Evolutionary conservation across 176 grass and related monocot species (phyloP), one percentile per base, ranked within the genome.

Genomic region (Phyllostachys edulis): DNA sequence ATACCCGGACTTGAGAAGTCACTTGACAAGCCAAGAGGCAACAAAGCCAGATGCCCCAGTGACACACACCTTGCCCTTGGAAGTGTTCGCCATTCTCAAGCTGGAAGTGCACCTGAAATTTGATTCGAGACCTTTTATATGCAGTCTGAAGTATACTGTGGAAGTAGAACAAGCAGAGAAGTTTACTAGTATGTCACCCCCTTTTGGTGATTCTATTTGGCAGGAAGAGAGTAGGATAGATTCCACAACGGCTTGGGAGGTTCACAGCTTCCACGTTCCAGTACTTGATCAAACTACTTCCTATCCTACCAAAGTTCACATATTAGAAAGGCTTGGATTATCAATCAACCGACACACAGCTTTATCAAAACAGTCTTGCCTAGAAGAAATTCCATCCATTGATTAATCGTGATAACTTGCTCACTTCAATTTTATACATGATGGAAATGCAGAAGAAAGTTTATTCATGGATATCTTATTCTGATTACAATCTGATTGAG

Each of bases 11-110:
- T 94, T 75, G 0, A 97, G 92, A 82, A 97, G 90, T 70, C 87
- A 75, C 71, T 93, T 97, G 69, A 93, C 69, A 71, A 97, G 90
- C 92, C 95, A 97, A 24, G 92, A 97, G 66, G 95, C 92, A 75
- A 94, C 80, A 83, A 86, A 97, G 54, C 95, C 95, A 27, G 92
- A 87, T 6, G 94, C 94, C 82, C 92, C 94, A 7, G 94, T 97
- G 42, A 97, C 88, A 23, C 95, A 97, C 32, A 94, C 85, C 83
- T 89, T 94, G 32, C 95, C 84, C 79, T 88, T 93, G 75, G 42
- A 63, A 13, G 21, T 57, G 49, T 77, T 52, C 4, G 68, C 69
- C 89, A 83, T 90, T 87, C 41, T 67, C 59, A 83, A 64, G 45
- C 80, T 79, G n/a, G 13, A 68, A 39, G 11, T 68, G 84, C 49